Evolutionary conservation across 2,329 filamentous ascomycete genomes (phyloP), one percentile per base, ranked within the genome.

Genomic region (Plectosphaerella cucumerina): DNA sequence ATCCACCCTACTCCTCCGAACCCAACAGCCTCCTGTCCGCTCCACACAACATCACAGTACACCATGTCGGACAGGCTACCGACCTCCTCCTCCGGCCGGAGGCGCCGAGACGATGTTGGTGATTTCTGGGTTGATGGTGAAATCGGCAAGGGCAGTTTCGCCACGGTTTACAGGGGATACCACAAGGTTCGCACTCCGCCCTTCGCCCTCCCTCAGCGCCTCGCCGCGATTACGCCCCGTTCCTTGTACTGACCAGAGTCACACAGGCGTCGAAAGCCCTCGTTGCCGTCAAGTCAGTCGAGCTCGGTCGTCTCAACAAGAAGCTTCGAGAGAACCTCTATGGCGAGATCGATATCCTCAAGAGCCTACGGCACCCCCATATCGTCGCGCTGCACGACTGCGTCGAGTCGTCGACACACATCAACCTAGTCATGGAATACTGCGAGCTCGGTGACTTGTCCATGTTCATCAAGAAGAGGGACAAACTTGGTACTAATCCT

Each of bases 401-500:
- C 73, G 81, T 93, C 68, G 92, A 97, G 69, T 87, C 90, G 1
- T 76, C 83, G 4, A 86, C 86, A 20, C 89, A 96, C 64, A 97
- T 97, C 71, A 94, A 99, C 71, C 81, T 99, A 52, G 86, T 97
- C 56, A 99, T 97, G 93, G 94, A 99, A 73, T 97, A 95, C 71
- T 97, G 94, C 72, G 90, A 96, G 65, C 81, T 99, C 39, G 93
- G 94, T 20, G 94, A 99, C 65, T 73, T 99, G 52, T 96, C 94
- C 11, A 79, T 93, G 49, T 97, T 99, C 70, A 97, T 99, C 73
- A 96, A 94, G 78, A 95, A 94, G 72, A 84, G 93, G 54, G 85
- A 93, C 54, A 89, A 86, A 64, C 81, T 97, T 44, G 80, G 78
- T 43, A 87, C 86, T 47, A 88, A 96, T 65, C 84, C 88, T 23